These are phyloP conservation scores for Aphanocladium album DNA, from an alignment of 2,329 filamentous ascomycete genomes.

Conservation along the genomic window DNA sequence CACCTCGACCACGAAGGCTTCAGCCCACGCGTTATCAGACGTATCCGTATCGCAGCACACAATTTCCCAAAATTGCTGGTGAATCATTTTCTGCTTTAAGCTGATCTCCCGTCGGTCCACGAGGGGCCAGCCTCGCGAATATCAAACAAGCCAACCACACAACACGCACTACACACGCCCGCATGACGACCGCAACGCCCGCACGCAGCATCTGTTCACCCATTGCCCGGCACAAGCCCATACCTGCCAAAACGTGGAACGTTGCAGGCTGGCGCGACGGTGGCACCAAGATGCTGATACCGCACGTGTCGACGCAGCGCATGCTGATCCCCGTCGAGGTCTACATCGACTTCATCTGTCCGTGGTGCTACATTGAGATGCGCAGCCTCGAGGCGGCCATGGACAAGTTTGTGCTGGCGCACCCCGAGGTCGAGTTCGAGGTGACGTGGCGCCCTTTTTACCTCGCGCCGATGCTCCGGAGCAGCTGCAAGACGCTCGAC, in stretches of 20 bases:
- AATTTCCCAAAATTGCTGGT: not conserved
- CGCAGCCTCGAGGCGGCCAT: constrained; percentile 43
- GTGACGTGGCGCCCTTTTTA: constrained; percentile 44
- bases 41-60: no score
- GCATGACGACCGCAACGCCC: constrained; percentile 1
- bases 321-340: constrained; percentile 33
- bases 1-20: no score
- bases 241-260: not conserved
- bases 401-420: constrained; percentile 30
- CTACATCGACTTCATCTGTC: constrained; percentile 46
- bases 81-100: not conserved
- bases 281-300: not conserved
- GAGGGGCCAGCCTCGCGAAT: not conserved
- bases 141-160: no score
- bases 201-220: not conserved
- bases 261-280: not conserved
- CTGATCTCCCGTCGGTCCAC: not conserved
- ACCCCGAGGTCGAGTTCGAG: constrained; percentile 42
- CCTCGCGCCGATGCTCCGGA: constrained; percentile 32
- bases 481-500: constrained; percentile 20
- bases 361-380: constrained; percentile 48
- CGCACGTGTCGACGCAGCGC: constrained; percentile 8
- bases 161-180: not conserved
- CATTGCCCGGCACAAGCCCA: not conserved
- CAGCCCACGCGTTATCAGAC: no score